phyloP scores from a whole-genome alignment of 2,329 filamentous ascomycete species.

The Penicillium aurantiogriseum region DNA sequence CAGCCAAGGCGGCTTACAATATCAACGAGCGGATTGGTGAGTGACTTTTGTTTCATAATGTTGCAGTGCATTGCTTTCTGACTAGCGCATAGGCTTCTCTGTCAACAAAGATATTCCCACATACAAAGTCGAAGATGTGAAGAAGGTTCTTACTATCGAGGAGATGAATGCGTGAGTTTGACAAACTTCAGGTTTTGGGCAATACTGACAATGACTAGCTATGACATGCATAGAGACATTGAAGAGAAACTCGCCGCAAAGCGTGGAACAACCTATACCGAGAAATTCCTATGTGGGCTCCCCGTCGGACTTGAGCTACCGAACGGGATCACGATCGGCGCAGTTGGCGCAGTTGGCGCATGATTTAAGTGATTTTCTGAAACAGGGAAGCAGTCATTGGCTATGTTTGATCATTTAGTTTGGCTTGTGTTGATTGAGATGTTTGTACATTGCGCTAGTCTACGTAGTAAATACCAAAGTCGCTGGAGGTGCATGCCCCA shows the following conservation, averaged over 20 bases:
- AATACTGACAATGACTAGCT: slow-evolving; percentile 37
- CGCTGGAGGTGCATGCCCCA: background rate
- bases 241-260: slow-evolving; percentile 48
- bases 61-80: background rate
- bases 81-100: slow-evolving; percentile 54
- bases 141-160: slow-evolving; percentile 63
- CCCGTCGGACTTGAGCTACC: slow-evolving; percentile 48
- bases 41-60: slow-evolving; percentile 4
- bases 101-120: slow-evolving; percentile 56
- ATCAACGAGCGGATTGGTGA: slow-evolving; percentile 62
- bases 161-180: slow-evolving; percentile 63
- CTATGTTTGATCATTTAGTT: slow-evolving; percentile 1
- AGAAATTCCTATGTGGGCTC: slow-evolving; percentile 46
- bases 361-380: background rate
- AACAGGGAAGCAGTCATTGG: background rate
- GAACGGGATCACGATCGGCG: slow-evolving; percentile 29
- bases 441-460: slow-evolving; percentile 1
- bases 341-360: slow-evolving; percentile 12
- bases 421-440: background rate
- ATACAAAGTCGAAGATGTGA: slow-evolving; percentile 63
- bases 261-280: slow-evolving; percentile 32
- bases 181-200: background rate
- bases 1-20: slow-evolving; percentile 59
- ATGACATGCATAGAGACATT: slow-evolving; percentile 60
- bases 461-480: background rate